Base-by-base conservation (phyloP, 805 yeast species). In the Komagataella phaffii region DNA sequence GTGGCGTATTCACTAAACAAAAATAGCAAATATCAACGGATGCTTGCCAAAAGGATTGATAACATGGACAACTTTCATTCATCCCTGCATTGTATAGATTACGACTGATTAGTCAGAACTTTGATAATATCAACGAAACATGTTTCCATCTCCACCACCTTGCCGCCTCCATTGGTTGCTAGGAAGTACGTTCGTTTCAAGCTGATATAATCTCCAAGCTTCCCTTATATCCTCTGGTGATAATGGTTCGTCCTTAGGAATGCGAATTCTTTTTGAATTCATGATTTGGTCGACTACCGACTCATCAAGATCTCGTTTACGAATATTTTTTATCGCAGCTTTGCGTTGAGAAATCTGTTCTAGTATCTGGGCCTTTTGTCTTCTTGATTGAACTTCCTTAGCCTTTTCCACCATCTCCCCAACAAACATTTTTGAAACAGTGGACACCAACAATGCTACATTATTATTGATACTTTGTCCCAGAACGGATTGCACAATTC, bases 341-440 rank as follows among this genome's bases (percentile, higher is more conserved):
- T 30, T 30, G 3, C 40, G 40, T 14, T 30, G 40, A 30, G 40
- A 7, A 14, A 30, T 30, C 54, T 71, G 69, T 49, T 69, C 71
- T 24, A 63, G 54, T 8, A 65, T 68, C 57, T 67, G 58, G 52
- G 71, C 63, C 66, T 76, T 72, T 58, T 71, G 66, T 58, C 78
- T 77, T 53, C 76, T 71, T 51, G 75, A 70, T 61, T 87, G 90
- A 1, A 86, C 79, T 50, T 80, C 84, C 55, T 83, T 74, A 0
- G 96, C 95, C 59, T 79, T 73, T 55, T 90, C 95, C 10, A 90
- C 84, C 17, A 90, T 76, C 58, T 90, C 97, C 10, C 96, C 96
- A n/a, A 89, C 76, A 62, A 87, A 83, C 58, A 88, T 85, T 62
- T 90, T 90, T 2, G 95, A 85, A 52, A 88, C 76, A 64, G 96